phyloP scores from a whole-genome alignment of 2,329 filamentous ascomycete genomes.

The Chaetomiaceae sp. region DNA sequence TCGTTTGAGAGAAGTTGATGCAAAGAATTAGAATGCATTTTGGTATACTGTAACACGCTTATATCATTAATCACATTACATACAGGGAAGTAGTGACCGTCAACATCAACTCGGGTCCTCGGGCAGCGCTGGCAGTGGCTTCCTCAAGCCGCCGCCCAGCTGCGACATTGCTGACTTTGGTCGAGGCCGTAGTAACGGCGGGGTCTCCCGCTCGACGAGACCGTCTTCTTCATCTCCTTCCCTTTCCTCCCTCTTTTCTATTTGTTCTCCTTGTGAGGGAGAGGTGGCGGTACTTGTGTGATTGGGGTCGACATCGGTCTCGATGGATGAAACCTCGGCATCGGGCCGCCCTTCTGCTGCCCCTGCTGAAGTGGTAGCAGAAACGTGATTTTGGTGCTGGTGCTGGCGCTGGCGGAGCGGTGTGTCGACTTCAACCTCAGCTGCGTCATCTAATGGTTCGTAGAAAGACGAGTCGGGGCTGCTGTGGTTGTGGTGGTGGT shows the following conservation, averaged over 20 bases:
- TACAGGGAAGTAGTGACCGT: background rate
- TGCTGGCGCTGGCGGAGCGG: slow-evolving; percentile 4
- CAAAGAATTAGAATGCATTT: background rate
- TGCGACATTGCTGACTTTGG: slow-evolving; percentile 21
- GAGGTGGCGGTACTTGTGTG: background rate
- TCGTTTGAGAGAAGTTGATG: no score
- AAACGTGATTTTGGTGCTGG: no score
- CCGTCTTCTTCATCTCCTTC: background rate
- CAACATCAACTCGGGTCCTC: slow-evolving; percentile 30
- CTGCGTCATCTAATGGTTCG: background rate
- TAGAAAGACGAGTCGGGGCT: slow-evolving; percentile 15
- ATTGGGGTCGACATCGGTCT: background rate
- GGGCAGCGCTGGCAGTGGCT: slow-evolving; percentile 35
- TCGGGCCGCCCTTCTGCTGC: background rate
- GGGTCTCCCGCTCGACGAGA: background rate
- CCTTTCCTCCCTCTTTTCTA: background rate
- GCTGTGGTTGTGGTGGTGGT: slow-evolving; percentile 14
- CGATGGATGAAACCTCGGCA: background rate
- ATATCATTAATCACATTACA: background rate
- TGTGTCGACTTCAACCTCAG: background rate
- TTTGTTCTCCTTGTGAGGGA: background rate
- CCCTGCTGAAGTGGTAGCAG: background rate
- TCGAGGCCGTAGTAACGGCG: background rate
- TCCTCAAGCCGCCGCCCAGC: slow-evolving; percentile 18
- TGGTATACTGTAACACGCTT: background rate